Evolutionary conservation across 148 eudicot species (phyloP).

Genomic region (Salicornia ramosissima): DNA sequence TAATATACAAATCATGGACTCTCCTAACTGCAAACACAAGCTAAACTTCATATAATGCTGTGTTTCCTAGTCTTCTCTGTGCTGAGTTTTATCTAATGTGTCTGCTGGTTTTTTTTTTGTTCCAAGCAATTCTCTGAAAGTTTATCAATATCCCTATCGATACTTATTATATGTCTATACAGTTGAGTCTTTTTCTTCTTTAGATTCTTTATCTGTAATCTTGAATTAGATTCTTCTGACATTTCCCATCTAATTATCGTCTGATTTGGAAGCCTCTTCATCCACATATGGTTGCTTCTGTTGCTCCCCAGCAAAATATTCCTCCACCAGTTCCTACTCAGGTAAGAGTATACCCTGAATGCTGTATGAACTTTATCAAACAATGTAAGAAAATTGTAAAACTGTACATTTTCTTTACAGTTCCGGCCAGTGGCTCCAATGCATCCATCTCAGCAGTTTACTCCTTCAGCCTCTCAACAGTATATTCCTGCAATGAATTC

Average conservation of each 20-base stretch:
- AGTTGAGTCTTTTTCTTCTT: background rate
- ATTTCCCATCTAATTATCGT: background rate
- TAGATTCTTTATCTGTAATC: background rate
- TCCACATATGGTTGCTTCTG: constrained; percentile 50
- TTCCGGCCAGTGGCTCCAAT: constrained; percentile 56
- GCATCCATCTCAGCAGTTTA: constrained; percentile 62
- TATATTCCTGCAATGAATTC: constrained; percentile 44
- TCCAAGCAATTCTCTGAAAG: background rate
- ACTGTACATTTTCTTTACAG: constrained; percentile 31
- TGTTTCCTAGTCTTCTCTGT: too few relatives aligned
- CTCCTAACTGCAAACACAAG: too few relatives aligned
- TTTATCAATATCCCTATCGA: background rate
- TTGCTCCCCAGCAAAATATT: constrained; percentile 55
- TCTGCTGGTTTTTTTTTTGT: background rate
- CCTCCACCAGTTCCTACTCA: constrained; percentile 67
- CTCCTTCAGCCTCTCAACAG: constrained; percentile 56
- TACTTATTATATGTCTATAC: background rate
- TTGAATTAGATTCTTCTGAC: background rate
- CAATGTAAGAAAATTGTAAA: background rate
- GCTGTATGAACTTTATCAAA: background rate
- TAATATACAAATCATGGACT: too few relatives aligned
- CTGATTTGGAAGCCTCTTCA: constrained; percentile 45
- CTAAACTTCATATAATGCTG: too few relatives aligned
- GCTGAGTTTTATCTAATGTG: background rate
- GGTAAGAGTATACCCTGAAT: constrained; percentile 36